Conservation (phyloP, 2,329 filamentous ascomycete genomes). For the Fusarium ramigenum region DNA sequence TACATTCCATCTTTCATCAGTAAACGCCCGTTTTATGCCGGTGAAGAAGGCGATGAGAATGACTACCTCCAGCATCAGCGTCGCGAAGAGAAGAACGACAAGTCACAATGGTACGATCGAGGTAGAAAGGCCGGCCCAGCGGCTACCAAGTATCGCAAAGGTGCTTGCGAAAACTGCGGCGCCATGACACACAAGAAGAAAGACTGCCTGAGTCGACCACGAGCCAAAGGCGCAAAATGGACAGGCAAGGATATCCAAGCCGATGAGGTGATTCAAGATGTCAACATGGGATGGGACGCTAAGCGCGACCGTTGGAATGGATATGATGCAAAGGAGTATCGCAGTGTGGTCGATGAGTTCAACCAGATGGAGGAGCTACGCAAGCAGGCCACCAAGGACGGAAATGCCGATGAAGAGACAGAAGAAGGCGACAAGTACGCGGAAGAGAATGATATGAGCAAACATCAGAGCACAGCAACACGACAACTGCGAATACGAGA, state of each 20-base stretch:
- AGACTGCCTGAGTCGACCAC: constrained; percentile 88
- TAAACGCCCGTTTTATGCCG: constrained; percentile 95
- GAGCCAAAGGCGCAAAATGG: constrained; percentile 90
- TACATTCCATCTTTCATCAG: constrained; percentile 99
- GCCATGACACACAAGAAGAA: constrained; percentile 96
- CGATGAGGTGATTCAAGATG: constrained; percentile 86
- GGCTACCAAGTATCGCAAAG: constrained; percentile 96
- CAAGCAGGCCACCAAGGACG: constrained; percentile 60
- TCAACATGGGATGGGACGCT: constrained; percentile 93
- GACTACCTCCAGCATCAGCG: constrained; percentile 98
- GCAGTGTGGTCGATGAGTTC: constrained; percentile 87
- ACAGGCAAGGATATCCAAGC: constrained; percentile 93
- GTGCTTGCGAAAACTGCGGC: constrained; percentile 98
- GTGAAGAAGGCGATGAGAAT: constrained; percentile 77
- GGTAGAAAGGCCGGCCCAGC: constrained; percentile 85
- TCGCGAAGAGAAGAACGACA: constrained; percentile 66
- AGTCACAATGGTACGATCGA: constrained; percentile 92
- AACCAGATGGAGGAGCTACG: constrained; percentile 83
- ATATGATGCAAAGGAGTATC: constrained; percentile 91
- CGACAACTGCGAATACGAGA: constrained; percentile 91
- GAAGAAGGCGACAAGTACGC: constrained; percentile 81
- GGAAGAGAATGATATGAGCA: constrained; percentile 96
- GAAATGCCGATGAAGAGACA: constrained; percentile 60
- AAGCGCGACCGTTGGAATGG: constrained; percentile 98
- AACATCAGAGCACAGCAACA: constrained; percentile 89